Evolutionary conservation across 1,284 basidiomycete species (phyloP).

Genomic region (Baeospora myosura): DNA sequence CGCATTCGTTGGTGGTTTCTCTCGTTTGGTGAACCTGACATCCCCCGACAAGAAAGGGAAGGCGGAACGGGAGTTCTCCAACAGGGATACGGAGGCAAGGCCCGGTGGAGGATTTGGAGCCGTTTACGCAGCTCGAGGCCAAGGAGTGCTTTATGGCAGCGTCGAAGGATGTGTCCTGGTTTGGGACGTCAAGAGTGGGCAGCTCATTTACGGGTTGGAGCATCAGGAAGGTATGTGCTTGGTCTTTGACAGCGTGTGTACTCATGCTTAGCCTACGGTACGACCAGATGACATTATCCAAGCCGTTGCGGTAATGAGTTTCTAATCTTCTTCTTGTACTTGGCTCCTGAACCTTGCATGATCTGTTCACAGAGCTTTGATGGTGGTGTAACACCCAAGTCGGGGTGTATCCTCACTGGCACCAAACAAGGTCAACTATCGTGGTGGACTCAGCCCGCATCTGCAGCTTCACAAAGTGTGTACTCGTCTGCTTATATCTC

Average conservation of each 20-base stretch:
- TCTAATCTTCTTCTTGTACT: not conserved
- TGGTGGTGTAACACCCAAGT: constrained; percentile 23
- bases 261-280: constrained; percentile 2
- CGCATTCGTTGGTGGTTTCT: constrained; percentile 39
- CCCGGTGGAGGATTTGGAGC: constrained; percentile 20
- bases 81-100: constrained; percentile 1
- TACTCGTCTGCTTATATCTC: too few relatives aligned
- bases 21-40: constrained; percentile 41
- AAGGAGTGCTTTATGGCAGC: constrained; percentile 47
- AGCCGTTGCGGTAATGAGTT: constrained; percentile 53
- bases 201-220: constrained; percentile 47
- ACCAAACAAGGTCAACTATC: constrained; percentile 45
- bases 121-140: constrained; percentile 42
- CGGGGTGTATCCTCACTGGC: constrained; percentile 44
- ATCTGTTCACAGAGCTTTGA: constrained; percentile 35
- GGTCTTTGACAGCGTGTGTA: constrained; percentile 1
- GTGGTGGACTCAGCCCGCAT: constrained; percentile 53
- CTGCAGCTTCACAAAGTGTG: too few relatives aligned
- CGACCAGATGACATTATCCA: constrained; percentile 41
- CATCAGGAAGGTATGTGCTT: constrained; percentile 43
- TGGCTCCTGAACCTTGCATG: constrained; percentile 3
- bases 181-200: constrained; percentile 50
- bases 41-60: constrained; percentile 39
- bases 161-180: constrained; percentile 45
- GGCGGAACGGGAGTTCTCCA: constrained; percentile 18